Evolutionary conservation across 768 basidiomycete species (phyloP), one percentile per base, ranked within the genome.

Genomic region (Suillus occidentalis): DNA sequence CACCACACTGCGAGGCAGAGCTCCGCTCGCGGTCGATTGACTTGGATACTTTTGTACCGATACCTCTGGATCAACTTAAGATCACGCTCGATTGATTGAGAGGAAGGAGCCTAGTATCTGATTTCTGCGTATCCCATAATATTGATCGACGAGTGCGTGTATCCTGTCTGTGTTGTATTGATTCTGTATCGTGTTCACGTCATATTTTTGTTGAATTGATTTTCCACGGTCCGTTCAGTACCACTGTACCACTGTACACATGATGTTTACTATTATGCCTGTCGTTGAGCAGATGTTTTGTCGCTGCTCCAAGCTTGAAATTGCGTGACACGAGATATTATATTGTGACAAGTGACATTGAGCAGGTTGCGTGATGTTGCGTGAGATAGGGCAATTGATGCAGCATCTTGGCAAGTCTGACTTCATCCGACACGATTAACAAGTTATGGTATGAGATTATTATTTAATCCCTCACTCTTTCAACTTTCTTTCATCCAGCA

Each of bases 51-150:
- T 99, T 98, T 82, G 91, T 90, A 78, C 97, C 97, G 78, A 97
- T 98, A 90, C 95, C 97, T 78, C 83, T 95, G 78, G 96, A 99
- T 76, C 89, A 97, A 79, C 81, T 98, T 81, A 89, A 89, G 83
- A 94, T 98, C 80, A 88, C 90, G 78, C 85, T 98, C 80, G 95
- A 98, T 79, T 95, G 84, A 90, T 77, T 55, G 66, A 61, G 67
- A 63, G 43, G 69, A 75, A 71, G 37, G 64, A 28, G 37, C 65
- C 7, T 59, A 66, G 68, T 74, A 75, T 76, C 72, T 77, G 73
- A 68, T 72, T 60, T 73, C 71, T 72, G 75, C 71, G 74, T 74
- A 75, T 76, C 70, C 71, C 75, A 76, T 75, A 71, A 70, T 76
- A 73, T 77, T 69, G 76, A 77, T 72, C 68, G 62, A 68, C 45